Evolutionary conservation across 2,329 filamentous ascomycete species (phyloP), one percentile per base, ranked within the genome.

Genomic region (Ramularia collo-cygni): DNA sequence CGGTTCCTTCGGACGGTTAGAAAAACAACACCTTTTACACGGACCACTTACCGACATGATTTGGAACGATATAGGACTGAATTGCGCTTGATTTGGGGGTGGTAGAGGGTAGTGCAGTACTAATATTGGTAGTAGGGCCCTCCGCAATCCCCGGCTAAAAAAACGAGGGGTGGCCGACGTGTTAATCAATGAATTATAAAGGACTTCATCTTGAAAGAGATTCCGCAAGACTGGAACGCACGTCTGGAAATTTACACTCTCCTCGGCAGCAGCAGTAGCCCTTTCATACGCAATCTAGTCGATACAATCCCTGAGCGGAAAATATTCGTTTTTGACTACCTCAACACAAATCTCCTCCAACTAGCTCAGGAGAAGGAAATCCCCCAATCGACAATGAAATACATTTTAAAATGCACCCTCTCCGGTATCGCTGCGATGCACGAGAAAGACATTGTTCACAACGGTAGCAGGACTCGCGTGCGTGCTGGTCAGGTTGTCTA

Each of bases 401-500:
- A 14, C 12, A 31, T 31, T 31, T 16, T 31, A 16, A 31, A 31
- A 16, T 8, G 14, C 7, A 16, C 14, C 6, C 29, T 31, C 13
- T 16, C 14, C 29, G 29, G 29, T 15, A 14, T 31, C 29, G 29
- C n/a, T 8, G 15, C 29, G 15, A 14, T 31, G 17, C 29, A 31
- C 29, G 29, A 31, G 13, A 31, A 14, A 16, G 29, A 31, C n/a
- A 31, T 31, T 16, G 29, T 31, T 5, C 29, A 31, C 29, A 31
- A 14, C 14, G 29, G 29, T 31, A 15, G 14, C 12, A n/a, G n/a
- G n/a, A 10, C 13, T 28, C 5, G n/a, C 13, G 14, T 31, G 14
- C 17, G 14, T 16, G 17, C 13, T 13, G 12, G 14, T 16, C 29
- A 15, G 17, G 13, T 31, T 28, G 10, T 4, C 3, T 4, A 2